phyloP scores from a whole-genome alignment of 495 filamentous ascomycete species.

The Bacidia rubella region DNA sequence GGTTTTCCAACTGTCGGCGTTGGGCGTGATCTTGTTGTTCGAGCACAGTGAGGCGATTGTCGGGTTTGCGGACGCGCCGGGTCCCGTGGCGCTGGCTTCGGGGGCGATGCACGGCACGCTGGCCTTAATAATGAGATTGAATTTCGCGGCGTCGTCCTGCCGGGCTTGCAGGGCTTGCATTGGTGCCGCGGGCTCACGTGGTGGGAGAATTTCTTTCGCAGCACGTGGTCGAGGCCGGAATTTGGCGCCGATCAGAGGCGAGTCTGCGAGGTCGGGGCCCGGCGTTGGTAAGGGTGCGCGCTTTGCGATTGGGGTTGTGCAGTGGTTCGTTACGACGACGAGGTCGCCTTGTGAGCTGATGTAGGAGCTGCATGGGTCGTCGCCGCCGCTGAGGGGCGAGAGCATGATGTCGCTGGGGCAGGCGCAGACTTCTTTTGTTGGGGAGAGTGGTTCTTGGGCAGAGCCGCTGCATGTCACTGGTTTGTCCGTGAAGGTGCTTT shows the following conservation, averaged over 20 bases:
- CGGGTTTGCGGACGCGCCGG: not conserved
- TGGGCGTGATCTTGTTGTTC: conserved; percentile 4
- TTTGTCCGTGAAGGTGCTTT: not conserved
- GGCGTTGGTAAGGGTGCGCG: not conserved
- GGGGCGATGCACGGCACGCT: not conserved
- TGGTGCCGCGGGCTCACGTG: too few species aligned
- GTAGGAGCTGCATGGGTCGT: not conserved
- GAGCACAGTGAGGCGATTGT: conserved; percentile 4
- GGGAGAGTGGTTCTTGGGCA: not conserved
- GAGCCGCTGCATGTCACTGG: not conserved
- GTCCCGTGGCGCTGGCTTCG: not conserved
- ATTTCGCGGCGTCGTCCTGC: not conserved
- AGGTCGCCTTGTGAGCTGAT: not conserved
- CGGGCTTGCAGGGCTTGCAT: too few species aligned
- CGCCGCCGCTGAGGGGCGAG: not conserved
- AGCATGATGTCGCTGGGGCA: conserved; percentile 4
- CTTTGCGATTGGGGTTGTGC: not conserved
- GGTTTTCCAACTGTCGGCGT: not conserved
- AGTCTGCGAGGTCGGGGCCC: not conserved
- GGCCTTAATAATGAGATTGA: conserved; percentile 1
- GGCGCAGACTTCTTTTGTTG: not conserved
- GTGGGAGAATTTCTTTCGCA: not conserved
- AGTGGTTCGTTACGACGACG: not conserved
- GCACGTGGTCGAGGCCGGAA: not conserved
- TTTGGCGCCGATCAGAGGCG: not conserved